Base-by-base conservation (phyloP, 352 stramenopile genomes). In the Globisporangium nunn region DNA sequence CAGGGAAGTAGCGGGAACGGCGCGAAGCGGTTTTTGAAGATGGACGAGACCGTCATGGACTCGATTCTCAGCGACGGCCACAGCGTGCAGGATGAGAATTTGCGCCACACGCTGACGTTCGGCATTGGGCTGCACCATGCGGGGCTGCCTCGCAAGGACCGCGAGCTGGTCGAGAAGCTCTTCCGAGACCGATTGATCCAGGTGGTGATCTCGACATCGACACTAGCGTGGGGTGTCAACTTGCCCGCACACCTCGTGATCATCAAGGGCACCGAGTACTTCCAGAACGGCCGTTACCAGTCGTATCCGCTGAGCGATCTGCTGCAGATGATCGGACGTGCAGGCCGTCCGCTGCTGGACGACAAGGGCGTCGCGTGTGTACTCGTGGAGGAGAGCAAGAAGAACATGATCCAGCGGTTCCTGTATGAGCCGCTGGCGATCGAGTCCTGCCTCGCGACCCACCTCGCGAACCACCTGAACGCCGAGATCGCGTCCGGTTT, bases 271-370 rank as follows among this genome's bases (percentile, higher is more conserved):
- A 99, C 96, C 1, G 95, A 99, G 63, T 99, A 92, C 62, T 99
- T 98, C 75, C 68, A 85, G 15, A 84, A 86, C 43, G 90, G 86
- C 7, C 77, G 96, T 18, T 99, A 99, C 72, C 89, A 98, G 23
- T 97, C 99, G 63, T 99, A 99, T 64, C 93, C 96, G 33, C 81
- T 99, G 54, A 99, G 96, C 12, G 96, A 99, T 70, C 75, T 99
- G 37, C 67, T 99, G n/a, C 97, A 99, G 70, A 99, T 99, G 97
- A 99, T 99, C 78, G 98, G 97, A 12, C 79, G 97, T 52, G 97
- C 97, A 4, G 97, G 97, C 8, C 85, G 97, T 3, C 96, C 96
- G 28, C 77, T 98, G 46, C 97, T 99, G 65, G 97, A 99, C 69
- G 89, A 89, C 18, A 86, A 91, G 66, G 95, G 95, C 39, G 79